Conservation (phyloP, 2,329 filamentous ascomycete genomes). For the Acrocalymma vagum region DNA sequence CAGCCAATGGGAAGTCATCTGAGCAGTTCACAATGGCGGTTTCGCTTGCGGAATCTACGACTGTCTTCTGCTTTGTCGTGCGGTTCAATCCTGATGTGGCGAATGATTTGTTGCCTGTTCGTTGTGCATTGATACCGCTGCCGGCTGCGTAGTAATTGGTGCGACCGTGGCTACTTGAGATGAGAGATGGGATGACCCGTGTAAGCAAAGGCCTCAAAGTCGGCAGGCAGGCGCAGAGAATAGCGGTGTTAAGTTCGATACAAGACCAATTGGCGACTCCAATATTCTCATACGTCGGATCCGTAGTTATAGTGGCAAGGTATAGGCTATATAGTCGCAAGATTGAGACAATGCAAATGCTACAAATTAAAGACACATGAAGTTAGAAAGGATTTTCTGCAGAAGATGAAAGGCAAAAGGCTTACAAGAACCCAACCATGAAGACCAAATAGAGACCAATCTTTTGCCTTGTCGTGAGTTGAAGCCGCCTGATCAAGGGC, state of each 20-base stretch:
- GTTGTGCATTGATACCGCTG: no score
- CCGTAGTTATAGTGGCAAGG: conserved; percentile 32
- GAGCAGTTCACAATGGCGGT: no score
- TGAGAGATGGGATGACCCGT: conserved; percentile 53
- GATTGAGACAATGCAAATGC: conserved; percentile 42
- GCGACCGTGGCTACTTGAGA: no score
- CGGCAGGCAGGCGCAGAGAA: conserved; percentile 45
- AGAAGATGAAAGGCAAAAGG: no score
- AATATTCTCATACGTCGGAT: conserved; percentile 43
- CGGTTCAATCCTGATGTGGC: no score
- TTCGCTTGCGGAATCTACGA: no score
- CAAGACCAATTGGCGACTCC: conserved; percentile 39
- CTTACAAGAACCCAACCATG: conserved; percentile 48
- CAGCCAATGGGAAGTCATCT: no score
- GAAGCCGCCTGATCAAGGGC: conserved; percentile 36
- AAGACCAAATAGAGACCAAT: conserved; percentile 46
- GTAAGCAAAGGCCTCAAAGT: conserved; percentile 42
- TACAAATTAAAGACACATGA: no score
- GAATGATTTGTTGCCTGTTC: no score
- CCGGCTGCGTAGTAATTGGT: no score
- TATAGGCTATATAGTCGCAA: conserved; percentile 42
- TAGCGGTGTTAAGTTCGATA: conserved; percentile 43
- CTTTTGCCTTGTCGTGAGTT: conserved; percentile 45
- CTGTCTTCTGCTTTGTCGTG: no score
- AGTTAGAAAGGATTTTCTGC: no score